A percentile compares a stretch with the other conserved stretches of the same genome.
These are phyloP conservation scores for Chalaropsis thielavioides DNA, from an alignment of 2,329 filamentous ascomycete genomes.

Conservation along the genomic window DNA sequence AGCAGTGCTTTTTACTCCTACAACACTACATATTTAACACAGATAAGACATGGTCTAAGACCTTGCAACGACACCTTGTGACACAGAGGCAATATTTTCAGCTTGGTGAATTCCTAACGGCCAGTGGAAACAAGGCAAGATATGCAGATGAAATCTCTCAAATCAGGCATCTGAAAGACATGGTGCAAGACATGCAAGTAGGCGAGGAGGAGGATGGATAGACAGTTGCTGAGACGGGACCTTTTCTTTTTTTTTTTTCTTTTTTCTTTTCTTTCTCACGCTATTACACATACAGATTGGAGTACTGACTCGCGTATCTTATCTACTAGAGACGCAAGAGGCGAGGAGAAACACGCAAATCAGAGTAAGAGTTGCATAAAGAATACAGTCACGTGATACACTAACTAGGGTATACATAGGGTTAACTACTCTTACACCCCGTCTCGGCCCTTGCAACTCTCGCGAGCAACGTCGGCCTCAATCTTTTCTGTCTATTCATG, in stretches of 20 bases:
- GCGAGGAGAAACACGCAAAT: neutral
- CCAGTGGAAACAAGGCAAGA: neutral
- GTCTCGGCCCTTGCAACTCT: too few relatives aligned
- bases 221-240: neutral
- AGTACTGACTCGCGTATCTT: neutral
- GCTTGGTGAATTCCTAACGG: neutral
- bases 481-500: too few relatives aligned
- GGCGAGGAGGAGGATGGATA: neutral
- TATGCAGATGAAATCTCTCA: neutral
- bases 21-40: neutral
- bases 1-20: neutral
- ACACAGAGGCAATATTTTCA: neutral
- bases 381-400: neutral
- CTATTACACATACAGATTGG: too few relatives aligned
- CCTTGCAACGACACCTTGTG: neutral
- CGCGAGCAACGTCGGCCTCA: too few relatives aligned
- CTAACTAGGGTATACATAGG: neutral
- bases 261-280: neutral
- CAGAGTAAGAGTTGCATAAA: neutral
- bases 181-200: neutral
- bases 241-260: neutral
- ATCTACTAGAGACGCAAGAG: neutral
- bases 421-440: neutral
- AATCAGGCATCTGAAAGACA: neutral
- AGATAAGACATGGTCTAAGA: neutral